Base-by-base conservation (phyloP, 495 filamentous ascomycete species). In the Filosporella fistucella region DNA sequence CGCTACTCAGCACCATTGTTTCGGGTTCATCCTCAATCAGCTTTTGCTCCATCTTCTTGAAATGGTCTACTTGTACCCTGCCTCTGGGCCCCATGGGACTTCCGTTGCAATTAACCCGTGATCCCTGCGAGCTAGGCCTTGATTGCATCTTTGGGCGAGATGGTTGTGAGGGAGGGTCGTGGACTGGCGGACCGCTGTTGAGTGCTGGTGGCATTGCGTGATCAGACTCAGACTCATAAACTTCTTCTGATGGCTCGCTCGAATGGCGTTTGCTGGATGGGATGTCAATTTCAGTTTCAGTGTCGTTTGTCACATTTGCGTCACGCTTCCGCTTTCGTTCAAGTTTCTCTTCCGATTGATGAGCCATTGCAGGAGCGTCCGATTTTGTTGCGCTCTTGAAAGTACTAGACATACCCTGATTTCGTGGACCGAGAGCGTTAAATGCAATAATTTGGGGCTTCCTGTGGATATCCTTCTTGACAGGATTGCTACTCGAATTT, bases 101-200 rank as follows among this genome's bases (percentile, higher is more conserved):
- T 9, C 65, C 62, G 46, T 64, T 60, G 9, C 51, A 39, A 36
- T 55, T 39, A 16, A 68, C 60, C 14, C 51, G 41, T 24, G 65
- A 62, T 23, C 34, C 44, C 38, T 65, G 63, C 0, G 65, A 66
- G 25, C 49, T 52, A 6, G 48, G 18, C n/a, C 47, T 18, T 36
- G 42, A 24, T 4, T 14, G 16, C 8, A 25, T 11, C 33, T 21
- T 28, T 7, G 45, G 21, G 14, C 45, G 25, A 45, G 26, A 8
- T 32, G 26, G 18, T 5, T 5, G 4, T 35, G 32, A 4, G n/a
- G 32, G 5, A 35, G 4, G 4, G 4, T 4, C 4, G 18, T 5
- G 18, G 4, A 17, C 4, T 5, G 12, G 4, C 18, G 32, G 4
- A 17, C 32, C 12, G 4, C 4, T 13, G 32, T 35, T 35, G 4